Base-by-base conservation (phyloP, 495 filamentous ascomycete species). In the Podospora pseudocomata region DNA sequence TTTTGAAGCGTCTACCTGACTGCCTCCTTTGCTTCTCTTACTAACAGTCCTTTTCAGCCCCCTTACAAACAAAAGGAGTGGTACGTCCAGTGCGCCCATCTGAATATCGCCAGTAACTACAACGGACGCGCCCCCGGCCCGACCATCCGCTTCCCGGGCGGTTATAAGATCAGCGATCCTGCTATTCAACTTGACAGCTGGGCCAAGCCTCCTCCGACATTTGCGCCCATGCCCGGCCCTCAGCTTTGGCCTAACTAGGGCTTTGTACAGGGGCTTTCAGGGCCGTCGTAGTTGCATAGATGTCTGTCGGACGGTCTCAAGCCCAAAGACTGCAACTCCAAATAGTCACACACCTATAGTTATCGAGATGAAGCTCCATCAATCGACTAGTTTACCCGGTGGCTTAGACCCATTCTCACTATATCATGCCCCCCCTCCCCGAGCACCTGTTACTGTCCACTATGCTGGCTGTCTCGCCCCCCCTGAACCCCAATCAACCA, bases 11-110 rank as follows among this genome's bases (percentile, higher is more conserved):
- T 23, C 20, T 23, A 23, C 20, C 20, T 1, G 20, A 23, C 20
- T 23, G 20, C 0, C 20, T 23, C 20, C 0, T 23, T 23, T 23
- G 20, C 20, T 23, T 23, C 20, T 23, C 20, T 1, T 23, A 23
- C 20, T 23, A 23, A 23, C 20, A 23, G 1, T 23, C 1, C 20
- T 23, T 32, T 7, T 4, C 78, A 63, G 60, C 72, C 75, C 6
- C 16, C 18, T 4, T 60, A 69, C 5, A 71, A 78, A 18, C 78
- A 81, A 6, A 82, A 82, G 30, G 84, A 86, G 75, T 80, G 85
- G 56, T 87, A 85, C 75, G 75, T 82, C 74, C 79, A 82, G 74
- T 84, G 80, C 65, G 80, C 80, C 5, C 82, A 84, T 62, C 78
- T 83, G 71, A 78, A 80, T 34, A 76, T 84, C 60, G 76, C 76